These are phyloP conservation scores for Lichtheimia hyalospora DNA, from an alignment of 371 early-diverging fungal species.

Conservation along the genomic window DNA sequence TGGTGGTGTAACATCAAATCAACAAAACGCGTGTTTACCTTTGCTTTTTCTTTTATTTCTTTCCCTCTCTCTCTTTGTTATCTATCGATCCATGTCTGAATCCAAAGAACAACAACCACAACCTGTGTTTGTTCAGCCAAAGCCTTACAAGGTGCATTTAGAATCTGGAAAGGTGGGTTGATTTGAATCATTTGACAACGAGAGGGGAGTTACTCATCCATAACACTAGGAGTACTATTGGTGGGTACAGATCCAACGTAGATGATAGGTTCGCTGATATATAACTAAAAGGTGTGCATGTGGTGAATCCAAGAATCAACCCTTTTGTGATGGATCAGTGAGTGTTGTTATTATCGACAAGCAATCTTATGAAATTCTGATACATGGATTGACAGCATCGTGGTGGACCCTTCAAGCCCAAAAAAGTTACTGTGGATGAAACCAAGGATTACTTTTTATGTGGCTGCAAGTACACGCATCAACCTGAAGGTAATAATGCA, in stretches of 20 bases:
- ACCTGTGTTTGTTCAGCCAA: conserved; percentile 31
- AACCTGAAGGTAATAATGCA: conserved; percentile 17
- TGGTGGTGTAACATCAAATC: background rate
- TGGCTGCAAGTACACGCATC: conserved; percentile 35
- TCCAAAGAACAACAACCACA: conserved; percentile 9
- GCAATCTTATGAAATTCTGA: background rate
- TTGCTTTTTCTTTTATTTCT: background rate
- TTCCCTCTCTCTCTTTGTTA: background rate
- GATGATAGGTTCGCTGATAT: background rate
- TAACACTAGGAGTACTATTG: conserved; percentile 32
- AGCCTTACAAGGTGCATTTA: conserved; percentile 33
- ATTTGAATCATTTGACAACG: background rate
- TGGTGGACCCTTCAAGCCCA: conserved; percentile 32
- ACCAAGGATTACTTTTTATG: conserved; percentile 31
- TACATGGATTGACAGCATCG: conserved; percentile 7
- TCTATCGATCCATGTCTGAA: too few species aligned
- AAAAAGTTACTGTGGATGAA: conserved; percentile 36
- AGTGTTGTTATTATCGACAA: conserved; percentile 3
- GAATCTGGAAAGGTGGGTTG: conserved; percentile 32
- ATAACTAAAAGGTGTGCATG: conserved; percentile 28
- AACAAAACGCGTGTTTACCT: background rate
- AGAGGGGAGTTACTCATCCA: background rate
- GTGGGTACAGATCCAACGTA: conserved; percentile 3
- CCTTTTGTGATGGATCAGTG: conserved; percentile 39
- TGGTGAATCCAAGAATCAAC: conserved; percentile 38